Evolutionary conservation across 2,329 filamentous ascomycete genomes (phyloP).

Genomic region (Cordyceps pruinosa): DNA sequence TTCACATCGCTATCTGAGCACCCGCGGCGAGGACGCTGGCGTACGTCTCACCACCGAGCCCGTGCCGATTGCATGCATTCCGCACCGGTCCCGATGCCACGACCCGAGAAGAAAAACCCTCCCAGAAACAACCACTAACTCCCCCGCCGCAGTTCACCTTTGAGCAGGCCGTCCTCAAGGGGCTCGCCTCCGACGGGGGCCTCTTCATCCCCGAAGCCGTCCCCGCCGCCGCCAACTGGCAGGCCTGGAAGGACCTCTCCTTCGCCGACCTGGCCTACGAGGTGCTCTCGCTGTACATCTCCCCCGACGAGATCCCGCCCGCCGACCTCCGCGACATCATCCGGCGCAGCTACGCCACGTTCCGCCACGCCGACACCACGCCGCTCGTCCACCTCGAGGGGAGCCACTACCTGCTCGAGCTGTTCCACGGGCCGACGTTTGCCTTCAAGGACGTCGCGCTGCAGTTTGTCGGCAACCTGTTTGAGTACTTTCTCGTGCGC

Average conservation of each 20-base stretch:
- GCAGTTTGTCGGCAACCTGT: constrained; percentile 93
- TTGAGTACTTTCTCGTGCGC: constrained; percentile 76
- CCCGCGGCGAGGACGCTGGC: constrained; percentile 42
- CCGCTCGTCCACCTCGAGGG: constrained; percentile 69
- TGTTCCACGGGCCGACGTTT: constrained; percentile 94
- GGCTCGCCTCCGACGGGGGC: constrained; percentile 77
- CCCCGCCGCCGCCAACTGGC: constrained; percentile 47
- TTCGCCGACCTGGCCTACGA: constrained; percentile 78
- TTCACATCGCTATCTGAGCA: constrained; percentile 45
- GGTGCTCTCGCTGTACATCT: constrained; percentile 84
- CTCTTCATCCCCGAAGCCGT: constrained; percentile 85
- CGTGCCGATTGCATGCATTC: too few relatives aligned
- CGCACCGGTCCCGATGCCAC: too few relatives aligned
- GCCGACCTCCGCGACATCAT: constrained; percentile 79
- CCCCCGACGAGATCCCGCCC: constrained; percentile 70
- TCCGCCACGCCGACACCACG: constrained; percentile 70
- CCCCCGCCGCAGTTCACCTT: constrained; percentile 64
- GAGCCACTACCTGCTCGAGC: constrained; percentile 79
- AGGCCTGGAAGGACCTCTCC: constrained; percentile 69
- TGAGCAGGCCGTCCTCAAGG: constrained; percentile 85
- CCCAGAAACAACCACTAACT: neutral
- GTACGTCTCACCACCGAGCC: too few relatives aligned
- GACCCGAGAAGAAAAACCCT: neutral
- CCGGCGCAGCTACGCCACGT: constrained; percentile 78
- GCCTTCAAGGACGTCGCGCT: constrained; percentile 94